Conservation (phyloP, 345 rosid species). For the Clarkia xantiana region DNA sequence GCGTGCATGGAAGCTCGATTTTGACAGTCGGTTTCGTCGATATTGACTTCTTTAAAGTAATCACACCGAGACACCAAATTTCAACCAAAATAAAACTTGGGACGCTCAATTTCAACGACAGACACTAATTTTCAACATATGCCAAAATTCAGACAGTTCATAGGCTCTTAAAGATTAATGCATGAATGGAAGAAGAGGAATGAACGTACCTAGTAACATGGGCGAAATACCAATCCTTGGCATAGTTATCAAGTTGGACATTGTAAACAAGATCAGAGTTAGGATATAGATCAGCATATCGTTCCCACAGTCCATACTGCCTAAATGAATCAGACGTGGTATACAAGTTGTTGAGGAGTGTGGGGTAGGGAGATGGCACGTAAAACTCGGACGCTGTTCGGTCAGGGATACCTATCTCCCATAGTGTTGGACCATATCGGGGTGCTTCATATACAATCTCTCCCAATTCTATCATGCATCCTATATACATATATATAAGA, state of each 20-base stretch:
- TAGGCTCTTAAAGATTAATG: too few relatives aligned
- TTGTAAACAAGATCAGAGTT: constrained; percentile 33
- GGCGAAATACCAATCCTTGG: constrained; percentile 64
- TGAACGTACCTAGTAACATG: constrained; percentile 51
- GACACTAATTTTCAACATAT: too few relatives aligned
- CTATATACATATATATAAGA: constrained; percentile 16
- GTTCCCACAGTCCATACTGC: constrained; percentile 70
- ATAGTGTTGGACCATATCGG: constrained; percentile 59
- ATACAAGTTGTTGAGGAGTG: constrained; percentile 30
- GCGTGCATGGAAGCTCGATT: too few relatives aligned
- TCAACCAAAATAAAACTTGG: too few relatives aligned
- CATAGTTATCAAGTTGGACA: constrained; percentile 28
- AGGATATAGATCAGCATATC: constrained; percentile 46
- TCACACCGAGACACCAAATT: too few relatives aligned
- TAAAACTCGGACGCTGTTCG: constrained; percentile 61
- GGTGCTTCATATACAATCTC: constrained; percentile 41
- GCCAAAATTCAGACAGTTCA: too few relatives aligned
- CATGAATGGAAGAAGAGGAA: neutral
- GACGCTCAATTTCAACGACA: too few relatives aligned
- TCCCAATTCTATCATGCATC: constrained; percentile 28
- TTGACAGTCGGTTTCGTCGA: too few relatives aligned
- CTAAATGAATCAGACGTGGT: constrained; percentile 33
- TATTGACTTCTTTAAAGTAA: too few relatives aligned
- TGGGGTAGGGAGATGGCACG: constrained; percentile 50
- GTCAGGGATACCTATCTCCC: constrained; percentile 85